Conservation (phyloP, 2,329 filamentous ascomycete species). For the Pseudopyricularia javanii region DNA sequence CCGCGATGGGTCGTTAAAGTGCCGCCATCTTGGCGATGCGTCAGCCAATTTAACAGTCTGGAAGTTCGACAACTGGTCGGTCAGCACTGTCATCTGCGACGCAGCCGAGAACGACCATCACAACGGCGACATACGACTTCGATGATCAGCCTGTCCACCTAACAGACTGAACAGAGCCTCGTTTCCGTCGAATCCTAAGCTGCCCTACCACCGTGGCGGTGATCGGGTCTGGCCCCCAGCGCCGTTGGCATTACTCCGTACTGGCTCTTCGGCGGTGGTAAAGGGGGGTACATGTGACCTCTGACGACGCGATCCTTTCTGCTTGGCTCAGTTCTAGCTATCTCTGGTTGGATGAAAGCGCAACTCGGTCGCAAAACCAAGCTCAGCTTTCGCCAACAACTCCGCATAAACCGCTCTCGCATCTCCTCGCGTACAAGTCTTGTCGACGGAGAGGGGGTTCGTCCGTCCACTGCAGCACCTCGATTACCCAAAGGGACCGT, state of each 20-base stretch:
- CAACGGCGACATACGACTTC: too few species aligned
- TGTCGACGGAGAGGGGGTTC: neutral
- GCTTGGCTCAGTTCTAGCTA: neutral
- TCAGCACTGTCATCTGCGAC: neutral
- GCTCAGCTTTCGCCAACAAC: neutral
- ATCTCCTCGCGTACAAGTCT: neutral
- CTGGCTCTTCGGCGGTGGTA: neutral
- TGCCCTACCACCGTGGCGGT: too few species aligned
- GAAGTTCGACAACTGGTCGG: neutral
- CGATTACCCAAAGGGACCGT: neutral
- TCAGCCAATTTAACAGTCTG: neutral
- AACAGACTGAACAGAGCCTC: too few species aligned
- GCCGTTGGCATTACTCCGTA: neutral
- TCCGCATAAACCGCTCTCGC: neutral
- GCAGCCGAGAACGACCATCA: too few species aligned
- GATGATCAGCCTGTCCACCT: too few species aligned
- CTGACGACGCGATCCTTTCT: neutral
- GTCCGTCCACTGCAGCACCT: neutral
- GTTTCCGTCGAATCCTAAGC: too few species aligned
- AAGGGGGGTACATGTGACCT: conserved; percentile 3
- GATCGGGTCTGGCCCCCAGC: neutral
- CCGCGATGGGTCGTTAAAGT: neutral
- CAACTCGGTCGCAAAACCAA: neutral
- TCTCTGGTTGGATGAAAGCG: neutral
- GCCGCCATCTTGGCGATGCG: neutral